Evolutionary conservation across 805 yeast genomes (phyloP), one percentile per base, ranked within the genome.

Genomic region (Wickerhamomyces mucosus): DNA sequence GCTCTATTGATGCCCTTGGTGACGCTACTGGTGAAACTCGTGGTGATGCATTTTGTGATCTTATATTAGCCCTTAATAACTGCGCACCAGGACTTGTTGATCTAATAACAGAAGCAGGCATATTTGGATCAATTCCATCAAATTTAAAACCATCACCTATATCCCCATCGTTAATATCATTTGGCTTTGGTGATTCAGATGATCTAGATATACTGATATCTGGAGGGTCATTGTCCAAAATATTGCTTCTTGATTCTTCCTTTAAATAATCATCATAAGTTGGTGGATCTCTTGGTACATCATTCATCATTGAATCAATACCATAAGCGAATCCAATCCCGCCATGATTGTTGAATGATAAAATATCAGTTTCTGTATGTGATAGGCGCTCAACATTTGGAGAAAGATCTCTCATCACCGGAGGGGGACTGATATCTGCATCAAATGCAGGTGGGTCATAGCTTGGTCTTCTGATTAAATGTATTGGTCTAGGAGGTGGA

Each of bases 391-490:
- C n/a, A n/a, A n/a, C n/a, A n/a, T n/a, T n/a, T n/a, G n/a, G n/a
- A n/a, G n/a, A n/a, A n/a, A n/a, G n/a, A n/a, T n/a, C n/a, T n/a
- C n/a, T n/a, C n/a, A n/a, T n/a, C n/a, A n/a, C n/a, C n/a, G n/a
- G n/a, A n/a, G n/a, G n/a, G n/a, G n/a, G n/a, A n/a, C n/a, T n/a
- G n/a, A n/a, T n/a, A n/a, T n/a, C n/a, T n/a, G n/a, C n/a, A n/a
- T 61, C 71, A 39, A 78, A 77, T 5, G 82, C 71, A 2, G 84
- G 85, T 4, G 84, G 84, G 24, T 72, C 72, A 22, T 61, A 45
- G 5, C 75, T 63, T 13, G 80, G 82, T 41, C 63, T 58, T 31
- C 81, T 56, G 8, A 69, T 47, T 15, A 71, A 48, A 43, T 69
- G 72, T 17, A 75, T 65, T 0, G 84, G 81, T 21, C 79, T 42